Percentiles rank a stretch among this genome's conserved stretches.
phyloP scores from a whole-genome alignment of 306 rosid species.

The Quercus aquifolioides region DNA sequence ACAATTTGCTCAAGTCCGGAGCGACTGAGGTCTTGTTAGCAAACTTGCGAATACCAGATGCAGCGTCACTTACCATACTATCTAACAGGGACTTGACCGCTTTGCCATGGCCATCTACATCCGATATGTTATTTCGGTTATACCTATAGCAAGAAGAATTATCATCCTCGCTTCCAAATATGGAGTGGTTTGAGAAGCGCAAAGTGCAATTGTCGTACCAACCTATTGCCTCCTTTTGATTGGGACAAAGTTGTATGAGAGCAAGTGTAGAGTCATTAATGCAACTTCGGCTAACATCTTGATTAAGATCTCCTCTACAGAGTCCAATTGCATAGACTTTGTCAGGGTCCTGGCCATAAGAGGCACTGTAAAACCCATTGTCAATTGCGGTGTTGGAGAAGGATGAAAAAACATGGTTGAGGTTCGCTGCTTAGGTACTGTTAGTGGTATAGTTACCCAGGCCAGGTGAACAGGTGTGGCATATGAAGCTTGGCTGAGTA shows the following conservation, averaged over 20 bases:
- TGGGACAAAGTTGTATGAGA: background rate
- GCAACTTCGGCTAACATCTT: background rate
- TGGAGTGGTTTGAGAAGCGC: background rate
- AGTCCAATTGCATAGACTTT: constrained; percentile 13
- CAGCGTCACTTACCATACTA: background rate
- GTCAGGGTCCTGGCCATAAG: constrained; percentile 8
- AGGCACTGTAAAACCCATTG: constrained; percentile 32
- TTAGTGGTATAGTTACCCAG: background rate
- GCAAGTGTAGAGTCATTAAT: background rate
- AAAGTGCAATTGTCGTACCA: background rate
- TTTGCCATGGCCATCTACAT: background rate
- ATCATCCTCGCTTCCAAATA: background rate
- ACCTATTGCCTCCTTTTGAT: background rate
- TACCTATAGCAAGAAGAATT: background rate
- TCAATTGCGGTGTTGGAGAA: constrained; percentile 15
- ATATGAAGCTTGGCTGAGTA: background rate
- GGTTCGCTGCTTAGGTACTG: constrained; percentile 15
- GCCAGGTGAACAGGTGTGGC: background rate
- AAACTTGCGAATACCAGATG: background rate
- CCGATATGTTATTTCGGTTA: background rate
- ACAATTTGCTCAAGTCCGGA: too few species aligned
- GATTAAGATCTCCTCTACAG: constrained; percentile 31
- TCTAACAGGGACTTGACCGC: background rate
- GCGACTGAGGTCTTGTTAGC: background rate
- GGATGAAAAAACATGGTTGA: constrained; percentile 2